Evolutionary conservation across 2,329 filamentous ascomycete species (phyloP), one percentile per base, ranked within the genome.

Genomic region (Penicillium capsulatum): DNA sequence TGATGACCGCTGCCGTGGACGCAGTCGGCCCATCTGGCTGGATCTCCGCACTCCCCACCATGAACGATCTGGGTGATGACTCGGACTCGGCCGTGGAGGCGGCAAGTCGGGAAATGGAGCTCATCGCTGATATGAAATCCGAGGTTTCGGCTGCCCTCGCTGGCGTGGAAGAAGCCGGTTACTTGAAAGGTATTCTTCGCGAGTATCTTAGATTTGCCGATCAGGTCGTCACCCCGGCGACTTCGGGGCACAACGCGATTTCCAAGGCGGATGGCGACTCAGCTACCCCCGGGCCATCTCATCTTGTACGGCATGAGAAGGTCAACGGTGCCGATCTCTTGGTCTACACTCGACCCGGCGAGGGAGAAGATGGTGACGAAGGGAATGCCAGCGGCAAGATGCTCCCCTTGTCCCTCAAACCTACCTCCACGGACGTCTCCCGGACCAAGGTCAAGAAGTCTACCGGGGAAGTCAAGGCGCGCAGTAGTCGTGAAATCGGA

Each of bases 321-420:
- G 49, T 64, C 37, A 66, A 67, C 39, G 66, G 63, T 15, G 66
- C 63, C 7, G 60, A 67, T 29, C 55, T 68, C 34, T 45, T 65
- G 41, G 46, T 63, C 22, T 64, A 57, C 34, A 48, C 53, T 30
- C 47, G 36, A 5, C 46, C 56, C 7, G 45, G 48, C 17, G 57
- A 59, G 31, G 48, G 47, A 8, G 59, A 59, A n/a, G 58, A 61
- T 34, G 53, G 55, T 15, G 50, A 42, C 10, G 57, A 60, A 31
- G 57, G 54, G 17, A 63, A 66, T 30, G 55, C 51, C 3, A 53
- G 55, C 34, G 60, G 60, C 15, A 65, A 64, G 50, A 66, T 83
- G 54, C 68, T 94, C 36, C 88, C 88, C 7, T 67, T 94, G 1
- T 87, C 88, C 5, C 71, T 89, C 47, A 86, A 83, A 66, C 72